Evolutionary conservation across 169 alveolate genomes (phyloP), one percentile per base, ranked within the genome.

Genomic region (Plasmodium inui): DNA sequence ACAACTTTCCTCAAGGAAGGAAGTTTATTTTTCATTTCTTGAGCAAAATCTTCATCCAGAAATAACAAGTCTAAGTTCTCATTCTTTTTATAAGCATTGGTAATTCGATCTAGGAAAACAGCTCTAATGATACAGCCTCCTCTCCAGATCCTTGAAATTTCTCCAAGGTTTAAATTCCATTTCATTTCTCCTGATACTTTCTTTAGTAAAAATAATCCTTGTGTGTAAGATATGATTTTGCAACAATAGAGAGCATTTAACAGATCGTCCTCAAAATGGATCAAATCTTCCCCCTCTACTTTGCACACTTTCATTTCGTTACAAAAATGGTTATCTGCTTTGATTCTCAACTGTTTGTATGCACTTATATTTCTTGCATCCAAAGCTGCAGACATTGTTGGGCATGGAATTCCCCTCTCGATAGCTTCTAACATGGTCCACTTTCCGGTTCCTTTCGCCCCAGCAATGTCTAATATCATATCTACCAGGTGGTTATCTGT

Each of bases 61-160:
- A 96, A 85, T 82, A 93, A 83, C 84, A 84, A 83, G 76, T 86
- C 93, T 46, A 90, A 46, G 19, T 71, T 61, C 28, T 82, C 70
- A 39, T 95, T 53, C 19, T 92, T 86, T 22, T 53, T 67, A 72
- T 80, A 96, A 17, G 96, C 96, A 28, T 94, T 84, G 74, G 95
- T 71, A 83, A 97, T 94, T 32, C 85, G 92, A 46, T 92, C 94
- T 82, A 97, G 85, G 28, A 97, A 92, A 19, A 83, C 90, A 50
- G 98, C 97, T 90, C 98, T 96, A 30, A 97, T 96, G 44, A 97
- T 97, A 53, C 97, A 95, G 78, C 97, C 98, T 46, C 97, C 98
- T 93, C 97, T 95, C 98, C 98, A 97, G 73, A 96, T 96, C 7
- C 97, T 83, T 46, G 97, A 79, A 10, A 97, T 91, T 50, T 96